A percentile compares a stretch with the other conserved stretches of the same genome.
Evolutionary conservation across 495 filamentous ascomycete species (phyloP).

Genomic region (Oidiodendron maius): DNA sequence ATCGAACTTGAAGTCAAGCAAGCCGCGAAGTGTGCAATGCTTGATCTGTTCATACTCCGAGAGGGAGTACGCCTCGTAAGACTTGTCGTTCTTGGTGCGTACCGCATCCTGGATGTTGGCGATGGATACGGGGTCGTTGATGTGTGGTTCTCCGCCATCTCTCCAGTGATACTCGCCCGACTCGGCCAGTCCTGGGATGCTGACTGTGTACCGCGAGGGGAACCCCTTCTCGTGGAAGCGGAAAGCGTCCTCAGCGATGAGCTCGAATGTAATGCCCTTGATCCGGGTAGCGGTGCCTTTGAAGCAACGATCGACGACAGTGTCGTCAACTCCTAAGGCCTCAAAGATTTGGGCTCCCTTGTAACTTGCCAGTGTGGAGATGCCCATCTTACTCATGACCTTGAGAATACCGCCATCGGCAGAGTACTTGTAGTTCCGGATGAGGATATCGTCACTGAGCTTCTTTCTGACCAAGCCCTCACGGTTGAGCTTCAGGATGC

Average conservation of each 20-base stretch:
- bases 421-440: conserved; percentile 97
- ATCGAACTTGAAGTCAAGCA: conserved; percentile 98
- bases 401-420: conserved; percentile 98
- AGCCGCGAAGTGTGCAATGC: conserved; percentile 89
- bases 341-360: conserved; percentile 99
- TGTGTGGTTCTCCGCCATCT: conserved; percentile 95
- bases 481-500: conserved; percentile 96
- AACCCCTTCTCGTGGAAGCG: conserved; percentile 95
- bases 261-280: conserved; percentile 90
- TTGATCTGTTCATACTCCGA: conserved; percentile 98
- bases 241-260: conserved; percentile 95
- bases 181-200: conserved; percentile 81
- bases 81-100: conserved; percentile 98
- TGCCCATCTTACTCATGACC: conserved; percentile 99
- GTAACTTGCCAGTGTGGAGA: conserved; percentile 95
- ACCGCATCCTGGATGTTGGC: conserved; percentile 98
- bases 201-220: conserved; percentile 73
- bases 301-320: conserved; percentile 95
- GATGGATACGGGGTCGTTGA: conserved; percentile 94
- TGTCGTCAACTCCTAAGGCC: conserved; percentile 93
- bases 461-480: conserved; percentile 92
- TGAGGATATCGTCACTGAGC: conserved; percentile 73
- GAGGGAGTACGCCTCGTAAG: conserved; percentile 94
- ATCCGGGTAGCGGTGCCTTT: conserved; percentile 93
- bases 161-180: conserved; percentile 99